Base-by-base conservation (phyloP, 352 stramenopile genomes). In the Blastocystis sp. region DNA sequence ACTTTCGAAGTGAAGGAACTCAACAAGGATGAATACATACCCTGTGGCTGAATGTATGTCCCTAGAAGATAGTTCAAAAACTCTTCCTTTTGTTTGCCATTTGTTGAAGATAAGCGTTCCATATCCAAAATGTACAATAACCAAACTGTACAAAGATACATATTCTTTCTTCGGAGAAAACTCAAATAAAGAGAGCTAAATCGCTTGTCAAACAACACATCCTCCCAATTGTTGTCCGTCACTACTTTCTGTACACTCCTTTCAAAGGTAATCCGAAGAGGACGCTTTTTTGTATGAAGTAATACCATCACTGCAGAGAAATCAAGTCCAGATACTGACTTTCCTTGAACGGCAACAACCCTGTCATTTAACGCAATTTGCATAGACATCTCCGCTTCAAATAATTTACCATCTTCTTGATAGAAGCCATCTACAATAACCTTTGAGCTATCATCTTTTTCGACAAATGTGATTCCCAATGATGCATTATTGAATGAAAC, bases 281-380 rank as follows among this genome's bases (percentile, higher is more conserved):
- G 71, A 35, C 71, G 46, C 49, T 83, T 83, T 49, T 83, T 83
- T 29, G 49, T 65, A 24, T 43, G 43, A 3, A 83, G 29, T n/a
- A 67, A 32, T 7, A 54, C 39, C 49, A 83, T 29, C 37, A 83
- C 37, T 16, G 12, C 66, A 6, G 29, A 27, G 35, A 83, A 83
- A 24, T 63, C 46, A 9, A 65, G 35, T 11, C n/a, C 51, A 35
- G 63, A 37, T 6, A 83, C 49, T 6, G 49, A 51, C 7, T 65
- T 63, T 37, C 71, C 71, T 63, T 83, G 71, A 61, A 83, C 39
- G 21, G 71, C 16, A 35, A 83, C 29, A n/a, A 83, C 29, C 16
- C 71, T n/a, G n/a, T 83, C 71, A 14, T n/a, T 37, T n/a, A 83
- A 46, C 27, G 71, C 71, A 49, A 83, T 63, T 42, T 83, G 56